Evolutionary conservation across 2,329 filamentous ascomycete species (phyloP), one percentile per base, ranked within the genome.

Genomic region (Scytalidium lignicola): DNA sequence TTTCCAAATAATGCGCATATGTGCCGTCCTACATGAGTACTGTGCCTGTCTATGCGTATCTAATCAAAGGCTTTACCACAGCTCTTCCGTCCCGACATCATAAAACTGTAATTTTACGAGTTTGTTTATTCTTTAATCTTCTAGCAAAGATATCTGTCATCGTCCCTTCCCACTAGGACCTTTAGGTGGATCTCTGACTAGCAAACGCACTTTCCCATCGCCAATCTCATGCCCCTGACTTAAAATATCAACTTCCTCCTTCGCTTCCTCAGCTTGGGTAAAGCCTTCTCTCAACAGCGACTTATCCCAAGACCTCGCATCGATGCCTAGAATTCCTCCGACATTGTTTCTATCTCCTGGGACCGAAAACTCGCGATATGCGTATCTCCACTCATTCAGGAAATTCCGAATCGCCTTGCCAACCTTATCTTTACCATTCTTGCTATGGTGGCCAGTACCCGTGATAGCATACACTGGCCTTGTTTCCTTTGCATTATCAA

Each of bases 341-440:
- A 85, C 83, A 64, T 78, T 85, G 65, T 84, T 85, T 48, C 90
- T 81, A 67, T 97, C 93, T n/a, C 92, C 92, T 2, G 91, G 90
- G 9, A 96, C 91, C 32, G 88, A 93, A 69, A 99, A 99, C 69
- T 99, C 93, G 48, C 92, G 86, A 70, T 92, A 99, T 0, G 89
- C 87, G 65, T 96, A 99, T 54, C 89, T 83, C 90, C 91, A 96
- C 66, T 97, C 92, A 64, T 92, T 95, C 48, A 99, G 74, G 71
- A 95, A 97, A 57, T 80, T 83, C 48, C 93, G 85, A 54, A 97
- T 85, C 1, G 91, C 90, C 70, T 95, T 96, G 64, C 92, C 92
- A 29, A 99, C 89, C 71, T 99, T 99, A 70, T 99, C 93, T 68
- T 97, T 97, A 61, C 93, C 92, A 64, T 96, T 96, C 74, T 97